Conservation (phyloP, 352 stramenopile genomes). For the Peronospora farinosa region DNA sequence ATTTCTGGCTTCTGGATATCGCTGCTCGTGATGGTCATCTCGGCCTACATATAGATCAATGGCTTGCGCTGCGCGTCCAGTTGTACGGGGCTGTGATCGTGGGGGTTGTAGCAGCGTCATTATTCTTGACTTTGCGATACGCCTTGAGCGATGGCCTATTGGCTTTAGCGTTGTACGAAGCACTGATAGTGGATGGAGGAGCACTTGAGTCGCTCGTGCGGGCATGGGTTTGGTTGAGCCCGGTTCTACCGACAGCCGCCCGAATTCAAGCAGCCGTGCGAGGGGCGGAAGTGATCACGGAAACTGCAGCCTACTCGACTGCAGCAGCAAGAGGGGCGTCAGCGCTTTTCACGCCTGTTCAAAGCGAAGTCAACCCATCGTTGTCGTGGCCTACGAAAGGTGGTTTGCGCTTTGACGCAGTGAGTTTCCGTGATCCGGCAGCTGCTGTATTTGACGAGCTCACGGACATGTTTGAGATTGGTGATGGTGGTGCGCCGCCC, state of each 20-base stretch:
- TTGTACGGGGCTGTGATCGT: slow-evolving; percentile 54
- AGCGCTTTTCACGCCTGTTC: slow-evolving; percentile 14
- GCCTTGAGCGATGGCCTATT: slow-evolving; percentile 65
- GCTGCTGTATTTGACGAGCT: slow-evolving; percentile 23
- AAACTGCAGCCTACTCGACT: slow-evolving; percentile 19
- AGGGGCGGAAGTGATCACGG: slow-evolving; percentile 25
- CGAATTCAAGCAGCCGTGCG: slow-evolving; percentile 22
- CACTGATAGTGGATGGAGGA: slow-evolving; percentile 81
- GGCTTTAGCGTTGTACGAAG: slow-evolving; percentile 89
- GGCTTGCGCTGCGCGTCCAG: slow-evolving; percentile 59
- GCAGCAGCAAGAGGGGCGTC: slow-evolving; percentile 17
- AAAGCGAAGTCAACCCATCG: slow-evolving; percentile 32
- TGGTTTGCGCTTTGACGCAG: slow-evolving; percentile 83
- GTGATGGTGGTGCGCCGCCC: slow-evolving; percentile 45
- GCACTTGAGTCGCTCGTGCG: slow-evolving; percentile 85
- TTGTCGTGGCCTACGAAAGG: slow-evolving; percentile 83
- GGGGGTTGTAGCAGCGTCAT: slow-evolving; percentile 35
- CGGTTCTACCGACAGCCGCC: slow-evolving; percentile 20
- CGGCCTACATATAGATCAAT: slow-evolving; percentile 52
- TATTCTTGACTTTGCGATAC: slow-evolving; percentile 33
- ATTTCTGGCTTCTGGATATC: slow-evolving; percentile 56
- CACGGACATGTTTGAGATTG: slow-evolving; percentile 28
- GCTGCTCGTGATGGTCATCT: slow-evolving; percentile 53
- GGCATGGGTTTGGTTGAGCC: slow-evolving; percentile 52
- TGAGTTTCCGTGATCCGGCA: slow-evolving; percentile 85